These are phyloP conservation scores for Euryodendron excelsum DNA, from an alignment of 148 eudicot genomes.

Conservation along the genomic window DNA sequence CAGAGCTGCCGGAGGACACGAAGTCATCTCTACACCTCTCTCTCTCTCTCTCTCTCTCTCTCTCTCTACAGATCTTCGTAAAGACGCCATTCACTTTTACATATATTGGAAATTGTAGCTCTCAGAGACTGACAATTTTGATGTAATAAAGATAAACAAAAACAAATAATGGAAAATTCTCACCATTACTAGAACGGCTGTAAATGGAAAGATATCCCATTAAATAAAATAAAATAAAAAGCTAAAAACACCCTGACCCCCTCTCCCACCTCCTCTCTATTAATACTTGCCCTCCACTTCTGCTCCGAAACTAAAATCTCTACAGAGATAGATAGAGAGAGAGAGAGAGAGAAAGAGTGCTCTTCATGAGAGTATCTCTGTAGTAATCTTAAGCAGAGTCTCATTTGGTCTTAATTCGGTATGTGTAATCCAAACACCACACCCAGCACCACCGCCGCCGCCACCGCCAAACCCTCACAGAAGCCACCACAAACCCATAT, in stretches of 20 bases:
- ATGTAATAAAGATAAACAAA: too few species aligned
- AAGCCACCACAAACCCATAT: conserved; percentile 23
- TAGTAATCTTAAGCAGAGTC: neutral
- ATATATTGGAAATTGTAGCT: conserved; percentile 12
- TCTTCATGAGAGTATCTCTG: conserved; percentile 38
- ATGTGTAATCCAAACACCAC: conserved; percentile 44
- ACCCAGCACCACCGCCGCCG: neutral
- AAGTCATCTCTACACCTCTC: neutral
- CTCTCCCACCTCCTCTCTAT: conserved; percentile 11
- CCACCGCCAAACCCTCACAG: neutral
- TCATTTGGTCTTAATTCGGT: too few species aligned
- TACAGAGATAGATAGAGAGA: conserved; percentile 6
- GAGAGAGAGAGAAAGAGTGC: conserved; percentile 18
- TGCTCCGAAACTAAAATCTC: neutral
- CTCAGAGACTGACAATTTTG: neutral
- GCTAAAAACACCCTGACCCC: neutral
- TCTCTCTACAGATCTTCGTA: neutral
- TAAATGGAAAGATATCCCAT: too few species aligned
- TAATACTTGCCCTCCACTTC: neutral
- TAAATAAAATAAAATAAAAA: too few species aligned
- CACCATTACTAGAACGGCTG: too few species aligned
- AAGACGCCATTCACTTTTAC: too few species aligned
- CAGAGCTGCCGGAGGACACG: neutral
- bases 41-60: neutral
- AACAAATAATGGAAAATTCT: too few species aligned